Percentiles rank a stretch among this genome's conserved stretches.
Evolutionary conservation across 2,329 filamentous ascomycete species (phyloP).

Genomic region (Ophiosphaerella korrae): DNA sequence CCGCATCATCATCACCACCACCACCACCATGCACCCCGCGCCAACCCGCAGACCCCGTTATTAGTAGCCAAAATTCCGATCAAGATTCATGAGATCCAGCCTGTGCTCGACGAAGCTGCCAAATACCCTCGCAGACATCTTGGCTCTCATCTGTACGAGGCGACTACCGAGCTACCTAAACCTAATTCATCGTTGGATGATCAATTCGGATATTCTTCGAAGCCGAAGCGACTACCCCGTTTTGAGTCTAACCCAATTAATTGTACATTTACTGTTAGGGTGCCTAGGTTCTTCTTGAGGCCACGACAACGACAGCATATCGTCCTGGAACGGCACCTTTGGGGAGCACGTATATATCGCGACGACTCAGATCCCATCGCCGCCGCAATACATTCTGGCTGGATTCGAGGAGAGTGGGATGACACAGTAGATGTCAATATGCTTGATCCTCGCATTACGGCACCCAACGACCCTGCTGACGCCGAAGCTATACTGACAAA

Average conservation of each 20-base stretch:
- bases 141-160: constrained; percentile 81
- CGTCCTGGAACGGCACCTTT: constrained; percentile 77
- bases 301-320: constrained; percentile 78
- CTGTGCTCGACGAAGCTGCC: constrained; percentile 73
- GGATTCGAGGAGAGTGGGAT: constrained; percentile 86
- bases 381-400: constrained; percentile 90
- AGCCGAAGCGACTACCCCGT: constrained; percentile 74
- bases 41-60: constrained; percentile 26
- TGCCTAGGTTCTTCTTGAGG: constrained; percentile 78
- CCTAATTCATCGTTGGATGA: constrained; percentile 51
- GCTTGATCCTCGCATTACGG: constrained; percentile 62
- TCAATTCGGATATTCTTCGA: constrained; percentile 63
- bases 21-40: constrained; percentile 35
- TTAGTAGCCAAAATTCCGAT: constrained; percentile 64
- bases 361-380: constrained; percentile 95
- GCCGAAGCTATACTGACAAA: constrained; percentile 50
- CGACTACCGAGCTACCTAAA: constrained; percentile 61
- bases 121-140: constrained; percentile 77
- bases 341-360: constrained; percentile 93
- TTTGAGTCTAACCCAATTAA: constrained; percentile 78
- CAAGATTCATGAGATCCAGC: constrained; percentile 59
- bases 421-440: constrained; percentile 74
- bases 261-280: constrained; percentile 85
- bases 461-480: constrained; percentile 49
- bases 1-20: constrained; percentile 44